Base-by-base conservation (phyloP, 1,284 basidiomycete species). In the Tylopilus orsonianus region DNA sequence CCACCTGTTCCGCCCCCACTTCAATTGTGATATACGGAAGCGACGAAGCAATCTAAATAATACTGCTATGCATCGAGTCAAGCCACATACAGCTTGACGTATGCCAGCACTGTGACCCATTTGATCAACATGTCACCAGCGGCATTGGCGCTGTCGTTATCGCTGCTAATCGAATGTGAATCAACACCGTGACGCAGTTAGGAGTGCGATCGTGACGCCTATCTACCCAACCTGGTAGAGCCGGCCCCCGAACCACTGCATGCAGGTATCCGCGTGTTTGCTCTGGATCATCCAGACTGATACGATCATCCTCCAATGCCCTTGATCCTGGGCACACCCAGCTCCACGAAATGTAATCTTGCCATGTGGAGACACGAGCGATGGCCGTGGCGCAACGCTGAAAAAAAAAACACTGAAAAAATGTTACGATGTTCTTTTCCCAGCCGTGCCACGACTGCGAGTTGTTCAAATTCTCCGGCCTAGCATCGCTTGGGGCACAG, bases 201-300 rank as follows among this genome's bases (percentile, higher is more conserved):
- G 59, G 54, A 20, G 53, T 18, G 32, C 24, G 38, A 32, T 18
- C 30, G 34, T 33, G 32, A 35, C 20, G 38, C 19, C 20, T 38
- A 38, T 20, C 19, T 49, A 23, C 46, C 48, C 24, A 37, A 39
- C 43, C 16, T 48, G 35, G 35, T 27, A 29, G 41, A 44, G 16
- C 26, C 19, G 35, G 45, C 32, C 33, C 42, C 41, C 35, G 37
- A 46, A 33, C 20, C 29, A 22, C 18, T 20, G 38, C 50, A 41
- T 35, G 59, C 61, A 58, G 46, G 61, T 9, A 47, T 23, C 37
- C 55, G 47, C 63, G 44, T 66, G 60, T 48, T 16, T 40, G 49
- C 51, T 43, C 14, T 39, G 26, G 37, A 36, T 38, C 30, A 27
- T 45, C 48, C 45, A 46, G 41, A 61, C 42, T 43, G 26, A 18